Evolutionary conservation across 495 filamentous ascomycete species (phyloP), one percentile per base, ranked within the genome.

Genomic region (Annulohypoxylon maeteangense): DNA sequence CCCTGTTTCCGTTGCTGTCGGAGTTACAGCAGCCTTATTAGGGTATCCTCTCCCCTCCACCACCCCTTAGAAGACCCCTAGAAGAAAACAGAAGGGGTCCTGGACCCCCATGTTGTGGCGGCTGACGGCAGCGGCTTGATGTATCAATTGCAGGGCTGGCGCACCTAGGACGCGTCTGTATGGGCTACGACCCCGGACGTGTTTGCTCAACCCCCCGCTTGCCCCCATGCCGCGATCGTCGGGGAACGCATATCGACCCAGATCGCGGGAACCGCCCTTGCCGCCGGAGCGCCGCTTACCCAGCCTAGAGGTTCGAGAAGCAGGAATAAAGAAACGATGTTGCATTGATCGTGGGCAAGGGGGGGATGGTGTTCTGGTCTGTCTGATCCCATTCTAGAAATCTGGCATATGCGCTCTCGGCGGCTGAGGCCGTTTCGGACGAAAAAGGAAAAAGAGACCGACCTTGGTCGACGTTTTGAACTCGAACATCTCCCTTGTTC

Each of bases 71-170:
- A 47, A 20, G 20, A 47, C 50, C 44, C 54, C 42, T 31, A n/a
- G n/a, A 66, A 18, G 44, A 25, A 23, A 34, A 34, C 6, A 48
- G 16, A 22, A 27, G n/a, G 36, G 59, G 34, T 54, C 38, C 27
- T 64, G 70, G 70, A 65, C 70, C 70, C 69, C 70, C 64, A 55
- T 72, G 70, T 27, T 61, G 70, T 72, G 70, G 65, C 65, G 70
- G 70, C 65, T 72, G 70, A 72, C 65, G 60, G 60, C 65, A 72
- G 65, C 56, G 16, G 54, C 18, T 38, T 42, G 50, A 18, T 53
- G 61, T 42, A 53, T 54, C n/a, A 45, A 68, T 68, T 36, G 70
- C 61, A 72, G 56, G 70, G 70, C 70, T 68, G 61, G 65, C 70
- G 60, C 16, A 54, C 54, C 47, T 61, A 38, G 58, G 48, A 68